Conservation (phyloP, 495 filamentous ascomycete species). For the Lepidopterella palustris region DNA sequence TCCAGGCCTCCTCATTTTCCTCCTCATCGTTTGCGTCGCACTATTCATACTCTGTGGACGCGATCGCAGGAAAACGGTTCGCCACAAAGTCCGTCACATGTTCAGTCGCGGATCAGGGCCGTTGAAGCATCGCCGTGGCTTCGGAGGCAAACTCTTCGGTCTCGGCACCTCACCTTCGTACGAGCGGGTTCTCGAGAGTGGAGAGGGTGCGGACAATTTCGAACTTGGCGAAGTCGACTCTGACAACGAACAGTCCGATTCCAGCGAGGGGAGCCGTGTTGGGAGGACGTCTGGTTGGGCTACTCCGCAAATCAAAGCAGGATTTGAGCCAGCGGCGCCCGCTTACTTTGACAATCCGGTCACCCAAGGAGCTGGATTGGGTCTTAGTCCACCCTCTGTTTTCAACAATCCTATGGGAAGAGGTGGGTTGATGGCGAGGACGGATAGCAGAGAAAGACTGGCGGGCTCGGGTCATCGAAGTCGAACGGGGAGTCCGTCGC, state of each 20-base stretch:
- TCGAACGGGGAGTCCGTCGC: conserved; percentile 56
- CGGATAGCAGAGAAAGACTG: conserved; percentile 73
- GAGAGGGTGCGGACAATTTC: conserved; percentile 47
- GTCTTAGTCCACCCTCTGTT: conserved; percentile 17
- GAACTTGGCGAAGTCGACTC: conserved; percentile 42
- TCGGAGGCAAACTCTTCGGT: conserved; percentile 50
- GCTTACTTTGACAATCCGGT: conserved; percentile 37
- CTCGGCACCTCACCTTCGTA: conserved; percentile 50
- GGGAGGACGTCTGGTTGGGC: conserved; percentile 56
- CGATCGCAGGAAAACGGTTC: conserved; percentile 62
- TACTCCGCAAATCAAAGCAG: conserved; percentile 59
- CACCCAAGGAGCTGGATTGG: conserved; percentile 24
- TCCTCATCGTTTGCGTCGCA: conserved; percentile 62
- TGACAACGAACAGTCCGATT: conserved; percentile 45
- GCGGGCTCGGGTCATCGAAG: conserved; percentile 48
- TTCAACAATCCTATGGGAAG: conserved; percentile 56
- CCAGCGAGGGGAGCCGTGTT: conserved; percentile 45
- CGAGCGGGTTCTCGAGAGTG: conserved; percentile 81
- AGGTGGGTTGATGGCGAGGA: conserved; percentile 66
- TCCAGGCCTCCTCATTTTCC: conserved; percentile 66
- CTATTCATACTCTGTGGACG: conserved; percentile 63
- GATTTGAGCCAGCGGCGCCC: conserved; percentile 50
- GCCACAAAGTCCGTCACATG: conserved; percentile 48
- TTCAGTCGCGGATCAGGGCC: conserved; percentile 46
- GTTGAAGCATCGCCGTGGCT: conserved; percentile 42